A percentile compares a stretch with the other conserved stretches of the same genome.
These are phyloP conservation scores for Achaetomium macrosporum DNA, from an alignment of 2,329 filamentous ascomycete species.

Conservation along the genomic window DNA sequence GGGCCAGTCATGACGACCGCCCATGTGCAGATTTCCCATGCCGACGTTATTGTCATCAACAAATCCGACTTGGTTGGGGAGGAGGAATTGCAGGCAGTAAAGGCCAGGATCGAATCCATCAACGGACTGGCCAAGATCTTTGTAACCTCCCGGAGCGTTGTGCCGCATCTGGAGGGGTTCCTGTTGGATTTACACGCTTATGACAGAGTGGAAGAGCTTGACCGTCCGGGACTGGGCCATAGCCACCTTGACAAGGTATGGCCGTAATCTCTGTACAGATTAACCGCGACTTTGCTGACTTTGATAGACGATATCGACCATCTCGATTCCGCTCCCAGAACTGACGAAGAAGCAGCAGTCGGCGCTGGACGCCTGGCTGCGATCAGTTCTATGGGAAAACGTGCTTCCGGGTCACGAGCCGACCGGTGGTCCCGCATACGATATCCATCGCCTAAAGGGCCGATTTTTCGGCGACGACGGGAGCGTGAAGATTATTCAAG, in stretches of 20 bases:
- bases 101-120: conserved; percentile 70
- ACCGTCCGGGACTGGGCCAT: conserved; percentile 70
- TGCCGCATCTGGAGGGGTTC: conserved; percentile 78
- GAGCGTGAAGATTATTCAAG: conserved; percentile 72
- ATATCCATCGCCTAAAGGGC: conserved; percentile 86
- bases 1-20: conserved; percentile 80
- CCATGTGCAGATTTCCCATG: conserved; percentile 93
- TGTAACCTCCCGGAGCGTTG: conserved; percentile 70
- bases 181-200: conserved; percentile 90
- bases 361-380: conserved; percentile 72
- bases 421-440: conserved; percentile 45
- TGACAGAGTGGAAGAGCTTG: conserved; percentile 68
- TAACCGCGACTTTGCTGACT: conserved; percentile 16
- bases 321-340: conserved; percentile 61
- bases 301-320: conserved; percentile 71
- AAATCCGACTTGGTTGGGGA: conserved; percentile 78
- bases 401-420: conserved; percentile 45
- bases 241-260: conserved; percentile 83
- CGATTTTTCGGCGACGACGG: conserved; percentile 62
- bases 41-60: conserved; percentile 91
- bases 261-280: not conserved
- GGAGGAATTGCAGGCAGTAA: conserved; percentile 63
- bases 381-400: conserved; percentile 77
- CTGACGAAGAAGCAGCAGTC: conserved; percentile 53
- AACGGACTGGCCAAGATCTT: conserved; percentile 85